Evolutionary conservation across 1,284 basidiomycete species (phyloP).

Genomic region (Tylopilus sp.): DNA sequence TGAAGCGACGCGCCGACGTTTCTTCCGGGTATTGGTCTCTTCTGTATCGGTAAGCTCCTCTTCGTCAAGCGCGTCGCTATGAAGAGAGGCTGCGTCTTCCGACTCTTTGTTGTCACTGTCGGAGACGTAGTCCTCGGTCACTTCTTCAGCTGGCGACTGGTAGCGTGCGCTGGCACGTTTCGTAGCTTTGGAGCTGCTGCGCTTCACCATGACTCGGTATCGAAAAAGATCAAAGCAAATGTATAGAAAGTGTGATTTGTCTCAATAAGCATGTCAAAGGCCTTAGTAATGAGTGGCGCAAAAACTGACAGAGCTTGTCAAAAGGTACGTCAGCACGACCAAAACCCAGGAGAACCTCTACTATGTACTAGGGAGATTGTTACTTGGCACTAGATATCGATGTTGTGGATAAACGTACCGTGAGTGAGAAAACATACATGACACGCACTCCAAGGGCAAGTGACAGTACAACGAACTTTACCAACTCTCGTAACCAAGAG

Average conservation of each 20-base stretch:
- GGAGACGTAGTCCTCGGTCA: conserved; percentile 11
- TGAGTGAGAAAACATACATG: too few species aligned
- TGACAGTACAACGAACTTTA: background rate
- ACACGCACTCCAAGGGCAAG: too few species aligned
- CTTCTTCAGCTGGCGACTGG: conserved; percentile 7
- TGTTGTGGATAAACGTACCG: too few species aligned
- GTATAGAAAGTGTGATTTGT: background rate
- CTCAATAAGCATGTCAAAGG: background rate
- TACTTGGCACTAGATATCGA: too few species aligned
- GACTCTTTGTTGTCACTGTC: conserved; percentile 6
- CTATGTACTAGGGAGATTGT: too few species aligned
- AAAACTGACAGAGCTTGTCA: too few species aligned
- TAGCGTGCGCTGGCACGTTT: conserved; percentile 2
- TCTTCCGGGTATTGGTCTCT: conserved; percentile 8
- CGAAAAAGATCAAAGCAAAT: background rate
- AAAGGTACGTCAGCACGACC: too few species aligned
- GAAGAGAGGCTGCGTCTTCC: conserved; percentile 19
- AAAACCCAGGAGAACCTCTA: too few species aligned
- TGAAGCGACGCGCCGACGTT: conserved; percentile 18
- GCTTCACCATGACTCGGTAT: conserved; percentile 17
- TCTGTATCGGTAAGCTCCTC: conserved; percentile 28
- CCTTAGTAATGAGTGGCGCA: background rate
- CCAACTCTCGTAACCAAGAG: background rate
- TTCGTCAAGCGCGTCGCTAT: conserved; percentile 53
- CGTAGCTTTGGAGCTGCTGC: conserved; percentile 6